phyloP scores from a whole-genome alignment of 768 basidiomycete genomes.

The Tremella yokohamensis region DNA sequence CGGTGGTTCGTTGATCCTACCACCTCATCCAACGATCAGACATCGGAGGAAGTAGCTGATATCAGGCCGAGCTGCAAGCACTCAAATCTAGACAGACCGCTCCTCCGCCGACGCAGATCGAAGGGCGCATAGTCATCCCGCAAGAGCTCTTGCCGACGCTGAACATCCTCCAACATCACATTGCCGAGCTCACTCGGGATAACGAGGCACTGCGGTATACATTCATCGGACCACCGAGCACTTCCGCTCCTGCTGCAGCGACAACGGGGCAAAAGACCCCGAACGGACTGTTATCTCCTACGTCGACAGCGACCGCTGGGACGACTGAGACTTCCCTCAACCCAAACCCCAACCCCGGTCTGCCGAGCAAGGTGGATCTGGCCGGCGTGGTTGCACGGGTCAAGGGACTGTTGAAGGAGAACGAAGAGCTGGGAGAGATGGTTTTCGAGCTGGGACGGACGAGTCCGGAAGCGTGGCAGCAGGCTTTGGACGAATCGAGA shows the following conservation, averaged over 20 bases:
- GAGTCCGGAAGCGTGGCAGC: slow-evolving; percentile 23
- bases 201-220: slow-evolving; percentile 41
- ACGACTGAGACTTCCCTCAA: neutral
- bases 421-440: slow-evolving; percentile 44
- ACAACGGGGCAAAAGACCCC: neutral
- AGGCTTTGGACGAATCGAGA: slow-evolving; percentile 35
- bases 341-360: neutral
- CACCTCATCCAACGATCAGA: neutral
- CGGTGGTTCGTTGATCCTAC: neutral
- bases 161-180: slow-evolving; percentile 28
- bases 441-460: slow-evolving; percentile 30
- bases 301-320: neutral
- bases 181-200: slow-evolving; percentile 32
- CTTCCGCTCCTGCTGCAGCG: neutral
- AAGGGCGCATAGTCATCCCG: slow-evolving; percentile 22
- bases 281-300: neutral
- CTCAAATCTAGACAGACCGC: neutral
- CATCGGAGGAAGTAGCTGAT: neutral
- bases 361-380: slow-evolving; percentile 24
- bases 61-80: slow-evolving; percentile 6
- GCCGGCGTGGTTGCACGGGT: slow-evolving; percentile 32
- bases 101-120: neutral
- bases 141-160: slow-evolving; percentile 29
- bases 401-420: slow-evolving; percentile 38
- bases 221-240: slow-evolving; percentile 20